Percentiles rank a stretch among this genome's conserved stretches.
Conservation (phyloP, 805 yeast genomes). For the Ogataea trehalophila region DNA sequence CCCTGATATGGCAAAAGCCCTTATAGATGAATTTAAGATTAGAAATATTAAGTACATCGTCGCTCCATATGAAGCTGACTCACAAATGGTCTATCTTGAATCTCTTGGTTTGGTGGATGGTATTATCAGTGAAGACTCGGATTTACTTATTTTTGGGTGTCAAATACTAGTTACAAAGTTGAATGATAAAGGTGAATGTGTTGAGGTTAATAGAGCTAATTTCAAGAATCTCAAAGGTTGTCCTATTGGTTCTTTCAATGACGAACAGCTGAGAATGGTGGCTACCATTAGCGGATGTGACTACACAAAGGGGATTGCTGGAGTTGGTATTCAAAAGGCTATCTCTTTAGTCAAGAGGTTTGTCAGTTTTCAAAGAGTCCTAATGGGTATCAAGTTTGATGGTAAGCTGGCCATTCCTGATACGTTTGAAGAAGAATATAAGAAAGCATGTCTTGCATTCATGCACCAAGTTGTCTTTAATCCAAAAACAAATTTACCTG, state of each 20-base stretch:
- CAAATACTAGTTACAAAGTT: conserved; percentile 70
- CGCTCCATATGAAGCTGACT: conserved; percentile 98
- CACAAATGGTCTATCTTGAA: conserved; percentile 91
- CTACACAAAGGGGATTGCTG: conserved; percentile 80
- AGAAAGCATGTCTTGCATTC: conserved; percentile 72
- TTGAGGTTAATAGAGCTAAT: conserved; percentile 58
- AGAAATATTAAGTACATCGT: conserved; percentile 67
- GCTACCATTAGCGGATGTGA: conserved; percentile 97
- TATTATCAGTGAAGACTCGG: conserved; percentile 91
- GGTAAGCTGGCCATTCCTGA: conserved; percentile 55
- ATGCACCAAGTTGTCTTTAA: conserved; percentile 82
- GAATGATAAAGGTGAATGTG: conserved; percentile 62
- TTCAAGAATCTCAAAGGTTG: conserved; percentile 33
- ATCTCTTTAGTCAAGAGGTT: conserved; percentile 50
- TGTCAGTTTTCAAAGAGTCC: conserved; percentile 48
- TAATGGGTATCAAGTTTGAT: conserved; percentile 53
- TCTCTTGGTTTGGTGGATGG: conserved; percentile 71
- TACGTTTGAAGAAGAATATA: conserved; percentile 54
- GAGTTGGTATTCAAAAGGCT: conserved; percentile 78
- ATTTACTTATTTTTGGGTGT: conserved; percentile 85
- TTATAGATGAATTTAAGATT: conserved; percentile 65
- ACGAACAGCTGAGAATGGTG: conserved; percentile 60
- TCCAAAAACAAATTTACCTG: conserved; percentile 46
- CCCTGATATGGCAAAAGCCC: conserved; percentile 83
- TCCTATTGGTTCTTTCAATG: conserved; percentile 46